These are phyloP conservation scores for Theileria equi DNA, from an alignment of 169 alveolate species.

Conservation along the genomic window DNA sequence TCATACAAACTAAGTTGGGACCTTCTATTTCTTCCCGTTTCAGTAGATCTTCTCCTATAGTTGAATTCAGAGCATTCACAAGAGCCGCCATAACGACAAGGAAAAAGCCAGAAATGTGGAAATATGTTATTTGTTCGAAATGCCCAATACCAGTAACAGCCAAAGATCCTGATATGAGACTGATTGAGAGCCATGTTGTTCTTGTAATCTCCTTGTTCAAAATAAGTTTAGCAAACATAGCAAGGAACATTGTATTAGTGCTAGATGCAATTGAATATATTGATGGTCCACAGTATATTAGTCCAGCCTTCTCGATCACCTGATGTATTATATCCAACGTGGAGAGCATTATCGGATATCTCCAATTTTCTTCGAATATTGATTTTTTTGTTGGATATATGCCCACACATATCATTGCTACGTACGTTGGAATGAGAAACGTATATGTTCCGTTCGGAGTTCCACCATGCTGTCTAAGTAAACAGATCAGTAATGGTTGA, in stretches of 20 bases:
- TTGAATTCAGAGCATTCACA: constrained; percentile 59
- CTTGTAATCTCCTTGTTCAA: constrained; percentile 26
- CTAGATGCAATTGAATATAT: constrained; percentile 61
- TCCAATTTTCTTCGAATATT: constrained; percentile 59
- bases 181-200: constrained; percentile 40
- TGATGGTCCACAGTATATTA: constrained; percentile 60
- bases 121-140: constrained; percentile 23
- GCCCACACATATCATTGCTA: constrained; percentile 66
- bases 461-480: constrained; percentile 53
- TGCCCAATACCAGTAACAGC: constrained; percentile 51
- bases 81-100: constrained; percentile 48
- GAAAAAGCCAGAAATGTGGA: constrained; percentile 40
- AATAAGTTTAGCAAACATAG: constrained; percentile 32
- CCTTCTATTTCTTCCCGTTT: constrained; percentile 50
- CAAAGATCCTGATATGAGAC: constrained; percentile 51
- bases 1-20: constrained; percentile 63
- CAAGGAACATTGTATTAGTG: constrained; percentile 62
- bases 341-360: constrained; percentile 45
- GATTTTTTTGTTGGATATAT: constrained; percentile 55
- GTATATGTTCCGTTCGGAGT: constrained; percentile 65
- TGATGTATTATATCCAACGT: constrained; percentile 56
- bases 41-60: constrained; percentile 48
- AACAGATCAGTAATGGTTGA: constrained; percentile 59
- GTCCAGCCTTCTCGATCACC: constrained; percentile 64
- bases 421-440: constrained; percentile 58